Base-by-base conservation (phyloP, 2,329 filamentous ascomycete species). In the Ceratocystis alfenasii region DNA sequence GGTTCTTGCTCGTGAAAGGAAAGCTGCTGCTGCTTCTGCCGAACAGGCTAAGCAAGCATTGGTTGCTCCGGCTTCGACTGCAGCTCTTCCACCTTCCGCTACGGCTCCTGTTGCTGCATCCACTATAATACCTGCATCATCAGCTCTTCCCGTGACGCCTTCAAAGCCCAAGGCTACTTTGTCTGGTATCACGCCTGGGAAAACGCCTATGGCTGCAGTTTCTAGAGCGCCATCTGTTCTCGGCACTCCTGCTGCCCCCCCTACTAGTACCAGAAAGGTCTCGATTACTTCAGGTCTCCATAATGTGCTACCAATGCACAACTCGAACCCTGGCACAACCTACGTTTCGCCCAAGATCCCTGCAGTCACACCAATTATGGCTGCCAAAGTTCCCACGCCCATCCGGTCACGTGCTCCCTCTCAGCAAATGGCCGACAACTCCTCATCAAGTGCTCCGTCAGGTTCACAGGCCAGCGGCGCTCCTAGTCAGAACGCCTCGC, bases 331-430 rank as follows among this genome's bases (percentile, higher is more conserved):
- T 65, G 76, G 81, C 45, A 78, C 82, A 41, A 80, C 78, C 67
- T 81, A 87, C 69, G 84, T 85, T 61, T 96, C 93, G 17, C 93
- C 93, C 6, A 89, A 90, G 73, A 83, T 93, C 63, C 78, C 87
- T 33, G 80, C 90, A 68, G 88, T 89, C 8, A 94, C 89, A 44
- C 93, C 94, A 6, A 87, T 85, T 30, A 77, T 95, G 60, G 86
- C 63, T 6, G 55, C 91, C 12, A 96, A 96, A 74, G 86, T 87
- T 22, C 86, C 90, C 4, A 92, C 89, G 12, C 89, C 91, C 7
- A 87, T 85, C 69, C 87, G 88, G 69, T 82, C 86, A 46, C 86
- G 90, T 65, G 89, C 92, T 68, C 77, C 84, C 60, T 94, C 90
- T 7, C 90, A 95, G 69, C 90, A 95, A 69, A 89, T 65, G 20